Conservation (phyloP, 805 yeast species). For the Deakozyma indianensis region DNA sequence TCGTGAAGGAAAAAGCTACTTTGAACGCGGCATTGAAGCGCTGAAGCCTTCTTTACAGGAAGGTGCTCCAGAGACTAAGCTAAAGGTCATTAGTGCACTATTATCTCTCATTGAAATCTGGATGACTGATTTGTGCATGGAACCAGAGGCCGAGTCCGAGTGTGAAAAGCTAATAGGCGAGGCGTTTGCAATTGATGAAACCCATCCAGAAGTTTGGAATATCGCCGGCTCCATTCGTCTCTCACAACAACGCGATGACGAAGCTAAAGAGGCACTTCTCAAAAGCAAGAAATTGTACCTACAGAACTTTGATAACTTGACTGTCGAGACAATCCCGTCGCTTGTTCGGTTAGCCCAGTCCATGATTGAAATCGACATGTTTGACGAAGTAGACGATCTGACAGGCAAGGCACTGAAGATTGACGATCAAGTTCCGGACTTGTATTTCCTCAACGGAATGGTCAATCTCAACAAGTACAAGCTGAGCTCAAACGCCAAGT, state of each 20-base stretch:
- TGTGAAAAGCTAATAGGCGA: conserved; percentile 61
- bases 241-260: conserved; percentile 63
- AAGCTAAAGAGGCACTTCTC: conserved; percentile 53
- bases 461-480: conserved; percentile 28
- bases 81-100: conserved; percentile 60
- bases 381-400: conserved; percentile 55
- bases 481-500: conserved; percentile 1
- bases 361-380: conserved; percentile 62
- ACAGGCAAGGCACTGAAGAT: conserved; percentile 54
- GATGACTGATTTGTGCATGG: conserved; percentile 98
- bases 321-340: conserved; percentile 49
- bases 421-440: conserved; percentile 73
- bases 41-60: conserved; percentile 28
- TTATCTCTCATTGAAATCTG: conserved; percentile 75
- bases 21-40: conserved; percentile 47
- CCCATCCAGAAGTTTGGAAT: conserved; percentile 70
- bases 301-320: not conserved
- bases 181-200: conserved; percentile 38
- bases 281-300: conserved; percentile 63
- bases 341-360: conserved; percentile 57
- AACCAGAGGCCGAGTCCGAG: conserved; percentile 65
- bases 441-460: conserved; percentile 72
- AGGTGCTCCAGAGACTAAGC: conserved; percentile 22
- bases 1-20: conserved; percentile 45
- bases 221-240: conserved; percentile 76